Percentiles rank a stretch among this genome's conserved stretches.
Conservation (phyloP, 345 rosid genomes). For the Brassica cretica region DNA sequence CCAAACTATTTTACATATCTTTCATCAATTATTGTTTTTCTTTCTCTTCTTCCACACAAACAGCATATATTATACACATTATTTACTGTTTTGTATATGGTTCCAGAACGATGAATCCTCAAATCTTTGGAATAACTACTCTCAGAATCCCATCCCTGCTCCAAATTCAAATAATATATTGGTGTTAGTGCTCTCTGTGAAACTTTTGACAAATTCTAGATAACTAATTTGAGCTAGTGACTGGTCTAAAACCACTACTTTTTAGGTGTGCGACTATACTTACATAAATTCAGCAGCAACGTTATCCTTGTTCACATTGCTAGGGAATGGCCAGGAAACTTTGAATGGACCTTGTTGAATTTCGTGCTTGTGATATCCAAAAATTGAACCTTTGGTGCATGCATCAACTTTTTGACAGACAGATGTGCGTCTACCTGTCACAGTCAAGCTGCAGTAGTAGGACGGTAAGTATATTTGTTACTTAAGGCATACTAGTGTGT, state of each 20-base stretch:
- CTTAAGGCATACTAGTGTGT: background rate
- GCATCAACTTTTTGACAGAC: slow-evolving; percentile 32
- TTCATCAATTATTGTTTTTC: slow-evolving; percentile 4
- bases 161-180: background rate
- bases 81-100: slow-evolving; percentile 6
- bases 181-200: slow-evolving; percentile 13
- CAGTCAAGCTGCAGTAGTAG: slow-evolving; percentile 53
- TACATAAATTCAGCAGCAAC: slow-evolving; percentile 79
- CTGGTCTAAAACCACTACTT: background rate
- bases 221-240: background rate
- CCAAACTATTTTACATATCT: slow-evolving; percentile 33
- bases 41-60: slow-evolving; percentile 10
- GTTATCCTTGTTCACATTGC: slow-evolving; percentile 55
- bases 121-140: slow-evolving; percentile 58
- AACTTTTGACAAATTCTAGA: background rate
- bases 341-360: slow-evolving; percentile 61
- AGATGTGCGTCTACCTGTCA: slow-evolving; percentile 53
- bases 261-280: slow-evolving; percentile 18
- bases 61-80: slow-evolving; percentile 7
- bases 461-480: slow-evolving; percentile 14
- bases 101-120: slow-evolving; percentile 36
- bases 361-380: slow-evolving; percentile 57
- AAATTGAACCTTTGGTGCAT: slow-evolving; percentile 25
- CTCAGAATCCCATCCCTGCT: slow-evolving; percentile 20
- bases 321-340: slow-evolving; percentile 73